Evolutionary conservation across 345 rosid genomes (phyloP).

Genomic region (Murraya koenigii): DNA sequence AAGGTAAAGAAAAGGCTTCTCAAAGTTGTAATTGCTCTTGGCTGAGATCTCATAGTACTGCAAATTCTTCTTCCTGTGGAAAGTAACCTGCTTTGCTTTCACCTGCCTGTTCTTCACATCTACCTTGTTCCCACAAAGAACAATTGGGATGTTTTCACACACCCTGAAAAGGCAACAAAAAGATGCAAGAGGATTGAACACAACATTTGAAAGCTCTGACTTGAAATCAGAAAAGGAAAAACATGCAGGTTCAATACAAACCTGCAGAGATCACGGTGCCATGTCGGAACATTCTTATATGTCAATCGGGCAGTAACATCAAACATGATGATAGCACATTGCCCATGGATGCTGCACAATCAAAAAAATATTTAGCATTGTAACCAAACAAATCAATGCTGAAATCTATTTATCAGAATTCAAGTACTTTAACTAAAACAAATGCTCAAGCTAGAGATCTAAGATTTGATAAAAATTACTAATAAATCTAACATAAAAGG

Average conservation of each 20-base stretch:
- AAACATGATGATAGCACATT: slow-evolving; percentile 59
- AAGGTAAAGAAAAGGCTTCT: slow-evolving; percentile 57
- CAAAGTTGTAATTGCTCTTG: slow-evolving; percentile 56
- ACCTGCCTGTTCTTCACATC: slow-evolving; percentile 61
- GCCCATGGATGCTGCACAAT: slow-evolving; percentile 50
- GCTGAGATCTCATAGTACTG: slow-evolving; percentile 63
- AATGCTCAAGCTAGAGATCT: neutral
- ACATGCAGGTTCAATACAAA: neutral
- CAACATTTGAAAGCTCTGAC: neutral
- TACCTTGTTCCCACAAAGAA: slow-evolving; percentile 60
- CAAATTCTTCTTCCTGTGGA: slow-evolving; percentile 54
- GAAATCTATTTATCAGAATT: neutral
- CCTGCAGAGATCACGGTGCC: slow-evolving; percentile 62
- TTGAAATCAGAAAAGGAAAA: neutral
- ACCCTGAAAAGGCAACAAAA: slow-evolving; percentile 26
- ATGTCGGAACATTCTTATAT: slow-evolving; percentile 57
- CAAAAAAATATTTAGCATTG: neutral
- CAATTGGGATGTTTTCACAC: slow-evolving; percentile 56
- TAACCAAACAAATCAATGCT: neutral
- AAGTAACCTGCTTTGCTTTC: slow-evolving; percentile 55
- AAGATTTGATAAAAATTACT: neutral
- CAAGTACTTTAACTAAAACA: neutral
- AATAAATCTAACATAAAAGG: neutral
- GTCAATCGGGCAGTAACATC: slow-evolving; percentile 58
- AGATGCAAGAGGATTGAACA: neutral